Evolutionary conservation across 805 yeast species (phyloP).

Genomic region (Myxozyma mucilagina): DNA sequence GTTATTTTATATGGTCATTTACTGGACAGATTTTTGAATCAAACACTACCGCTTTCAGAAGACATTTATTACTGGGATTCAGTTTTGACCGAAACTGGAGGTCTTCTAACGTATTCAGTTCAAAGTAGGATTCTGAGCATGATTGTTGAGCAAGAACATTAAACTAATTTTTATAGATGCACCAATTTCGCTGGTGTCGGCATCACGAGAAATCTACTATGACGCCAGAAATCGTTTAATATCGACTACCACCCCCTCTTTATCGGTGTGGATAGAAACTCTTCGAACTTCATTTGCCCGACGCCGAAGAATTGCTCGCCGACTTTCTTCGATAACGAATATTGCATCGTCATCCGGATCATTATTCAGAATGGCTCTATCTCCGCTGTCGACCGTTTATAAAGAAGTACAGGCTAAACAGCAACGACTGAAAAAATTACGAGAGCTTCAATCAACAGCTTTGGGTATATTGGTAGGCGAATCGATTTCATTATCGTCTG

Average conservation of each 20-base stretch:
- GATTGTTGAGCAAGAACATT: not conserved
- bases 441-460: constrained; percentile 33
- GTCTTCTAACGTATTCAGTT: constrained; percentile 43
- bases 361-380: constrained; percentile 15
- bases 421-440: constrained; percentile 18
- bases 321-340: not conserved
- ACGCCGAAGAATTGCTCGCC: constrained; percentile 1
- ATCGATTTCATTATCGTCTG: constrained; percentile 9
- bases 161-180: constrained; percentile 14
- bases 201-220: constrained; percentile 22
- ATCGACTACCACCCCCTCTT: constrained; percentile 9
- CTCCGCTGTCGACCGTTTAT: constrained; percentile 29
- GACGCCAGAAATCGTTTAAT: constrained; percentile 22
- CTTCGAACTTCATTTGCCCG: constrained; percentile 11
- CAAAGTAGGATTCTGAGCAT: constrained; percentile 42
- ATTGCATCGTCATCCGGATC: not conserved
- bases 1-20: constrained; percentile 42
- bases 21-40: constrained; percentile 42
- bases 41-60: constrained; percentile 48
- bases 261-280: constrained; percentile 16
- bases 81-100: constrained; percentile 40
- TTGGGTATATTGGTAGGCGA: constrained; percentile 33
- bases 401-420: constrained; percentile 30
- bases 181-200: constrained; percentile 17
- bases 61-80: constrained; percentile 53